Evolutionary conservation across 768 basidiomycete genomes (phyloP).

Genomic region (Termitomyces sp.): DNA sequence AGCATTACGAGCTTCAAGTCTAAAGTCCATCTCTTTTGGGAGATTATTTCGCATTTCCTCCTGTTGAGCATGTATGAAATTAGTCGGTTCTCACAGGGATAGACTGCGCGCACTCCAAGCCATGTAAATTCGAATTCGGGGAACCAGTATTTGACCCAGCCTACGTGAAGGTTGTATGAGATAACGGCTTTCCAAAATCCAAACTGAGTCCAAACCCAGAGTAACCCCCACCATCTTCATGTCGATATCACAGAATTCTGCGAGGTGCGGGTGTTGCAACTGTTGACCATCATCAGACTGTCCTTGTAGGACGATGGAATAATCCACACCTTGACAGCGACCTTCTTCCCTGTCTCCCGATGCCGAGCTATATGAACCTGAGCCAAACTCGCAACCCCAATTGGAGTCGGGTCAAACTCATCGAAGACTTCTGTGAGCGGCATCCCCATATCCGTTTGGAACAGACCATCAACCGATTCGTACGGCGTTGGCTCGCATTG

Average conservation of each 20-base stretch:
- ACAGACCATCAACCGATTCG: constrained; percentile 68
- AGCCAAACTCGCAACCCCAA: constrained; percentile 93
- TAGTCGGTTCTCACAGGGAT: not conserved
- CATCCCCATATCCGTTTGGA: constrained; percentile 72
- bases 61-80: constrained; percentile 43
- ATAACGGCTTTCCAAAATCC: not conserved
- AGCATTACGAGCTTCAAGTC: constrained; percentile 85
- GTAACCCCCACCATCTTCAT: constrained; percentile 80
- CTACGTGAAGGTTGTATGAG: constrained; percentile 24
- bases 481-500: constrained; percentile 88
- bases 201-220: constrained; percentile 38
- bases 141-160: constrained; percentile 89
- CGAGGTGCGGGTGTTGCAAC: constrained; percentile 90
- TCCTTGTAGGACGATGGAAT: not conserved
- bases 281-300: constrained; percentile 20
- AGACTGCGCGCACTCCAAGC: constrained; percentile 54
- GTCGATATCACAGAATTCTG: constrained; percentile 89
- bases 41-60: constrained; percentile 93
- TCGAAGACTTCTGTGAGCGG: constrained; percentile 73
- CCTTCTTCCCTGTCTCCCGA: constrained; percentile 61
- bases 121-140: constrained; percentile 95
- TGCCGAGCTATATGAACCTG: constrained; percentile 89
- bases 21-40: constrained; percentile 93
- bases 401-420: constrained; percentile 81
- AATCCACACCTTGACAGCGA: constrained; percentile 75